These are phyloP conservation scores for Suillus occidentalis DNA, from an alignment of 768 basidiomycete species.

Conservation along the genomic window DNA sequence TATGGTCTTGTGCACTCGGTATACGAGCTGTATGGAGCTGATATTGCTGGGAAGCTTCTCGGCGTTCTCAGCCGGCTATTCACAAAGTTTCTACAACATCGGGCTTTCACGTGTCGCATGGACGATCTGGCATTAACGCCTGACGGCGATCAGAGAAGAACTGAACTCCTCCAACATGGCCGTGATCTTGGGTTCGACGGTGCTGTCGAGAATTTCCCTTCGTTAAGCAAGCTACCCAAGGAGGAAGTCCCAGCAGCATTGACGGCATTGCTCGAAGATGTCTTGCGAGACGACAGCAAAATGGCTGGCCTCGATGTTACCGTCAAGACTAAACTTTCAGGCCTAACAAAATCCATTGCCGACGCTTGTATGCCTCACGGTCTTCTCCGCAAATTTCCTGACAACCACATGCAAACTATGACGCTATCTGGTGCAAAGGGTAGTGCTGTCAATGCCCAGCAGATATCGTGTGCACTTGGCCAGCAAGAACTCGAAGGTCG, in stretches of 20 bases:
- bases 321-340: constrained; percentile 81
- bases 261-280: constrained; percentile 77
- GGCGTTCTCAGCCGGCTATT: constrained; percentile 92
- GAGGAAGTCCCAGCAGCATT: constrained; percentile 60
- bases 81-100: constrained; percentile 95
- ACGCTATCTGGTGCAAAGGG: constrained; percentile 98
- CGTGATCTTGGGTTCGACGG: constrained; percentile 79
- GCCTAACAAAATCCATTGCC: constrained; percentile 88
- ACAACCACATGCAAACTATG: constrained; percentile 99
- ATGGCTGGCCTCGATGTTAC: constrained; percentile 97
- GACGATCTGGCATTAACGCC: constrained; percentile 92
- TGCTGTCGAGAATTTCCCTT: constrained; percentile 89
- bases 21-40: constrained; percentile 92
- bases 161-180: constrained; percentile 64
- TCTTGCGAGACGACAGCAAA: constrained; percentile 91
- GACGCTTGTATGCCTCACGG: constrained; percentile 84
- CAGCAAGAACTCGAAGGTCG: constrained; percentile 98
- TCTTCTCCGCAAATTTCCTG: constrained; percentile 90
- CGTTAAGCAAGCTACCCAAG: constrained; percentile 50
- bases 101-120: constrained; percentile 98
- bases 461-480: constrained; percentile 97
- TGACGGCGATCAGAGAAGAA: constrained; percentile 71
- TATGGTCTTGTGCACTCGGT: constrained; percentile 97
- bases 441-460: constrained; percentile 93
- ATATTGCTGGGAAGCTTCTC: constrained; percentile 85